Evolutionary conservation across 2,329 filamentous ascomycete species (phyloP).

Genomic region (Penicillium freii): DNA sequence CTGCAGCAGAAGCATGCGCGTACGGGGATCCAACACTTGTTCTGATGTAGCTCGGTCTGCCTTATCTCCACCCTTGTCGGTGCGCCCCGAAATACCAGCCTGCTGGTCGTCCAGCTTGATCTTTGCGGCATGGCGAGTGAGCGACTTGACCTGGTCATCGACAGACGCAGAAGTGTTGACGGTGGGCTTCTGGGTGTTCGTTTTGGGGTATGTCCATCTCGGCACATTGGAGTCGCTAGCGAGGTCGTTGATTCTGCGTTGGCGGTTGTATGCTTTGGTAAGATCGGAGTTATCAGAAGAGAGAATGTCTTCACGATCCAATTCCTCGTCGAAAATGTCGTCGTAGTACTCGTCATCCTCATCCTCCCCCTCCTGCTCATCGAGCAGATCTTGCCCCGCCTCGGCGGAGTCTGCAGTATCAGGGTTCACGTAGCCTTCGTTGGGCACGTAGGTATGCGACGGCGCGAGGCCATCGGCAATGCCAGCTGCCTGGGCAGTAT

Average conservation of each 20-base stretch:
- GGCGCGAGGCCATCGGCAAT: constrained; percentile 48
- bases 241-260: constrained; percentile 64
- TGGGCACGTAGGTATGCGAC: constrained; percentile 50
- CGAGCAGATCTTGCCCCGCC: constrained; percentile 34
- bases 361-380: constrained; percentile 46
- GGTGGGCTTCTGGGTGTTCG: constrained; percentile 74
- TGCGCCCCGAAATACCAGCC: constrained; percentile 52
- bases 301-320: constrained; percentile 56
- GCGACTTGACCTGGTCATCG: constrained; percentile 82
- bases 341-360: constrained; percentile 63
- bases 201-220: constrained; percentile 61
- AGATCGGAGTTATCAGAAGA: constrained; percentile 64
- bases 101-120: constrained; percentile 70
- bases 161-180: constrained; percentile 77
- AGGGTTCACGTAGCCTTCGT: constrained; percentile 48
- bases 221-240: constrained; percentile 49
- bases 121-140: constrained; percentile 81
- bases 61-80: constrained; percentile 62
- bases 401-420: constrained; percentile 34
- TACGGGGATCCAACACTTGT: constrained; percentile 89
- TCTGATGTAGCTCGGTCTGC: constrained; percentile 90
- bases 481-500: constrained; percentile 21
- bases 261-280: constrained; percentile 85
- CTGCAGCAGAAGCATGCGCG: constrained; percentile 91
- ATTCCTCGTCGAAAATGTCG: constrained; percentile 55